These are phyloP conservation scores for Syzygium aqueum DNA, from an alignment of 345 rosid species.

Conservation along the genomic window DNA sequence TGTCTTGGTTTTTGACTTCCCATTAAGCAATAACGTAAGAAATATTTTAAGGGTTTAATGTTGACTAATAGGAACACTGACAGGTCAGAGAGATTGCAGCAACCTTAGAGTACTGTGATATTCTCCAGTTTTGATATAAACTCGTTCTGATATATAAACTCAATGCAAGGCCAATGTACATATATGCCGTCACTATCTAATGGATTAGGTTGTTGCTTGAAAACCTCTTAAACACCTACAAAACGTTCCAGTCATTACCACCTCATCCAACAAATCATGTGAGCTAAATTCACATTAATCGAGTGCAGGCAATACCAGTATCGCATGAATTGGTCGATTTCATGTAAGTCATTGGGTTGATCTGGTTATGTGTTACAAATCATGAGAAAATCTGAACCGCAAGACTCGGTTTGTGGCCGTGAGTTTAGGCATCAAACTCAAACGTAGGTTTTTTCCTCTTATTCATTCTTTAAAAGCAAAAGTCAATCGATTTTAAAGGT, in stretches of 20 bases:
- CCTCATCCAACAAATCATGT: neutral
- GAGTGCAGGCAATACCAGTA: fast-evolving
- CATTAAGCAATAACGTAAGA: neutral
- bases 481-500: neutral
- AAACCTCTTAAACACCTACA: neutral
- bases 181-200: neutral
- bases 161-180: fast-evolving
- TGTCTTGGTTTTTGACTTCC: neutral
- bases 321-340: neutral
- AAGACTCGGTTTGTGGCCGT: neutral
- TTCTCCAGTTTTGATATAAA: neutral
- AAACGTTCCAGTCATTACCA: neutral
- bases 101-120: neutral
- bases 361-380: neutral
- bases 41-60: neutral
- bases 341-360: neutral
- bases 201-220: neutral
- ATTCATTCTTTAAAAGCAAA: neutral
- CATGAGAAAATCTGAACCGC: neutral
- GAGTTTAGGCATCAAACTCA: neutral
- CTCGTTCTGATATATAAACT: neutral
- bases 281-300: neutral
- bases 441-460: neutral
- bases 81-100: neutral
- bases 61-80: neutral